phyloP scores from a whole-genome alignment of 1,139 yeast species.

The Blastobotrys arbuscula region DNA sequence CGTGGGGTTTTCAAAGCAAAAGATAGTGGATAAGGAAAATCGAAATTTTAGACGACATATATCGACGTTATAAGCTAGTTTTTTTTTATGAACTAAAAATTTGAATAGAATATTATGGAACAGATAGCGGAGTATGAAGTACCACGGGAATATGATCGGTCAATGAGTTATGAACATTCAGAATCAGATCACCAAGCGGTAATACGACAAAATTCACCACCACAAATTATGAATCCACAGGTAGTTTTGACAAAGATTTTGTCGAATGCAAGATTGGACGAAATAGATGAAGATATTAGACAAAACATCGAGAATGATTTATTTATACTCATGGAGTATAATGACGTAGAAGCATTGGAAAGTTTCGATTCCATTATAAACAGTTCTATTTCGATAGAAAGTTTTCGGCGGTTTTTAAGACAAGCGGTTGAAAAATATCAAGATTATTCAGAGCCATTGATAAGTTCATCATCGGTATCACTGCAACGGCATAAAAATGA shows the following conservation, averaged over 20 bases:
- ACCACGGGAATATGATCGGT: too few species aligned
- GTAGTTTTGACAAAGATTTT: conserved; percentile 6
- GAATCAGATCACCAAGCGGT: too few species aligned
- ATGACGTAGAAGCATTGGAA: background rate
- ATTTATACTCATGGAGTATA: background rate
- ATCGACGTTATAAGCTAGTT: too few species aligned
- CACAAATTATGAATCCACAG: background rate
- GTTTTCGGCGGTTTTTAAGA: conserved; percentile 1
- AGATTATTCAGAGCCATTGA: background rate
- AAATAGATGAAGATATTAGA: conserved; percentile 1
- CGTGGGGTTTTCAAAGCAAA: too few species aligned
- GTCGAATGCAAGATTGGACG: conserved; percentile 3
- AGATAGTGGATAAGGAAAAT: too few species aligned
- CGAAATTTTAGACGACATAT: too few species aligned
- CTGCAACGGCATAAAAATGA: background rate
- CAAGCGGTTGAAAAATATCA: background rate
- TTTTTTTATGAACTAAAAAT: too few species aligned
- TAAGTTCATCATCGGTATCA: background rate
- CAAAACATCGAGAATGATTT: conserved; percentile 1
- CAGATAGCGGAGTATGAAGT: too few species aligned
- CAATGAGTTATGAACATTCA: too few species aligned
- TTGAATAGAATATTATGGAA: too few species aligned
- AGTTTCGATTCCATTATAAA: conserved; percentile 3
- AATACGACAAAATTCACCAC: too few species aligned
- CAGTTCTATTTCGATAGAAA: conserved; percentile 3